phyloP scores from a whole-genome alignment of 2,329 filamentous ascomycete genomes.

The Piedraia hortae region DNA sequence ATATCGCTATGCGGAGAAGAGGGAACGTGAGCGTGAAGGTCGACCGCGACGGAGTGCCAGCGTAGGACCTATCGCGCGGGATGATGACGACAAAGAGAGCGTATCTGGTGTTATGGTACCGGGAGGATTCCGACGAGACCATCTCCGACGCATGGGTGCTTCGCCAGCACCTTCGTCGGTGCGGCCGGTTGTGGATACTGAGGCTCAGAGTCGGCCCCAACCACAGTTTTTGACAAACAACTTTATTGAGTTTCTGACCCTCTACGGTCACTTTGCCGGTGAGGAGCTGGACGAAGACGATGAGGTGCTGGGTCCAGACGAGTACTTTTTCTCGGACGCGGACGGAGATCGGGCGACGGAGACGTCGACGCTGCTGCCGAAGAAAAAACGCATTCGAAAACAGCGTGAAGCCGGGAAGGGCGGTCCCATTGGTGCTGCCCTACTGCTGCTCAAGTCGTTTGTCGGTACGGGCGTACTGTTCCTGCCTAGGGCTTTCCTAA shows the following conservation, averaged over 20 bases:
- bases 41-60: conserved; percentile 60
- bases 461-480: conserved; percentile 91
- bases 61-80: conserved; percentile 51
- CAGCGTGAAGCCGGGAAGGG: conserved; percentile 49
- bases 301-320: conserved; percentile 59
- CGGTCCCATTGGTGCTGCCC: conserved; percentile 47
- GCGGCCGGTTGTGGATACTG: conserved; percentile 8
- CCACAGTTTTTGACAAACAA: conserved; percentile 58
- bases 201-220: conserved; percentile 11
- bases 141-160: conserved; percentile 46
- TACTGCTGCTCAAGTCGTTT: conserved; percentile 86
- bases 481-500: conserved; percentile 73
- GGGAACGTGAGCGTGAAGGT: conserved; percentile 36
- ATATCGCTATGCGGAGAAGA: conserved; percentile 88
- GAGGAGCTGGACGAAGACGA: conserved; percentile 94
- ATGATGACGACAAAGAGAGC: conserved; percentile 42
- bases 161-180: conserved; percentile 19
- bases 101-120: conserved; percentile 81
- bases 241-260: conserved; percentile 81
- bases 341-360: conserved; percentile 64
- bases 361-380: conserved; percentile 46
- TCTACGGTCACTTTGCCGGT: conserved; percentile 93
- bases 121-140: conserved; percentile 79
- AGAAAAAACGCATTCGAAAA: conserved; percentile 51
- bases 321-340: conserved; percentile 67